These are phyloP conservation scores for Neckera pumila DNA, from an alignment of 225 moss, liverwort and hornwort species.

Conservation along the genomic window DNA sequence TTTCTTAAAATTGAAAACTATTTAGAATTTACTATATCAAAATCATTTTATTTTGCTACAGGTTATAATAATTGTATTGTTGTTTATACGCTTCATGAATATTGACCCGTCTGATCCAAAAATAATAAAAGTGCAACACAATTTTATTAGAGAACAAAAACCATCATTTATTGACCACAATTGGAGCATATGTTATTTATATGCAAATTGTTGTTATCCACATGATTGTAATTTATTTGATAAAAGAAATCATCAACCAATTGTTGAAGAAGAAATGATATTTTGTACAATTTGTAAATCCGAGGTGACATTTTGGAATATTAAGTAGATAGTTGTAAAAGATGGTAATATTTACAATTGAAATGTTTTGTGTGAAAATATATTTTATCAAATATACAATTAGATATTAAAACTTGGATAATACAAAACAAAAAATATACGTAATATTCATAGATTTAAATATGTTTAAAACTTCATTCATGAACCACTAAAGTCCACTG, in stretches of 20 bases:
- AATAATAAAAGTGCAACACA: background rate
- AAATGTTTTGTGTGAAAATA: background rate
- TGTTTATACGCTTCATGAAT: background rate
- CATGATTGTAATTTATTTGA: background rate
- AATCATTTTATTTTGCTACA: background rate
- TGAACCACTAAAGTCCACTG: background rate
- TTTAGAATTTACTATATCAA: background rate
- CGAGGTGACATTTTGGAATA: background rate
- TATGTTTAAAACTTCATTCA: too few relatives aligned
- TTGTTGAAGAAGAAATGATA: background rate
- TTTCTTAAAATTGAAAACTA: background rate
- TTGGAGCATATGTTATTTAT: background rate
- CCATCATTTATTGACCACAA: background rate
- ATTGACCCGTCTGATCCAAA: slow-evolving; percentile 2
- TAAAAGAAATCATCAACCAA: background rate
- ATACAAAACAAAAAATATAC: background rate
- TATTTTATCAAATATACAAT: too few relatives aligned
- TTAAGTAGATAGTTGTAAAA: background rate
- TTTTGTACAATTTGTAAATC: slow-evolving; percentile 1
- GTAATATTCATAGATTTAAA: background rate
- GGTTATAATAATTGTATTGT: background rate
- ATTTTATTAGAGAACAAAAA: background rate
- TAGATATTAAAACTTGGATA: background rate
- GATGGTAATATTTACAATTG: background rate
- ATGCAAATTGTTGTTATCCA: slow-evolving; percentile 6